Evolutionary conservation across 192 early-diverging fungal genomes (phyloP).

Genomic region (Phlyctochytrium arcticum): DNA sequence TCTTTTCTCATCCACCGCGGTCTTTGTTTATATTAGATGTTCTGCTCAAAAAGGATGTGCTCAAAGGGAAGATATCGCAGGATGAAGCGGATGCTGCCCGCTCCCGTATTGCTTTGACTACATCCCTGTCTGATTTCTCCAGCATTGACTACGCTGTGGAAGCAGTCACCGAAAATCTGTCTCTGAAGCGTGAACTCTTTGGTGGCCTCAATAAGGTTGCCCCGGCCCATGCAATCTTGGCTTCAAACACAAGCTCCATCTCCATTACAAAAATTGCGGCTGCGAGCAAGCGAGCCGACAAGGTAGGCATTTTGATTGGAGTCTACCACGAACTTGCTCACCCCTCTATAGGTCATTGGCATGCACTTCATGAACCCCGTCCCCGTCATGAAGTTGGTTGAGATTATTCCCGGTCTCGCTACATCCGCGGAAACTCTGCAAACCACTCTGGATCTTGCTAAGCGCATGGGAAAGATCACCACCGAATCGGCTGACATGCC

Average conservation of each 20-base stretch:
- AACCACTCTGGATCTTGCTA: conserved; percentile 71
- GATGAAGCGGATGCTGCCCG: conserved; percentile 62
- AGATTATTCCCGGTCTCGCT: conserved; percentile 92
- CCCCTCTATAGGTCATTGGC: conserved; percentile 70
- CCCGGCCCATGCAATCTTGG: conserved; percentile 71
- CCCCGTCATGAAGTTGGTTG: conserved; percentile 94
- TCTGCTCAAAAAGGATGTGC: conserved; percentile 83
- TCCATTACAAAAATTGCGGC: conserved; percentile 96
- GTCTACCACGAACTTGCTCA: background rate
- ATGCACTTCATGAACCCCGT: conserved; percentile 99
- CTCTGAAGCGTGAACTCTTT: conserved; percentile 82
- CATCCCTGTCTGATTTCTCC: conserved; percentile 56
- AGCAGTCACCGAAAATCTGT: conserved; percentile 82
- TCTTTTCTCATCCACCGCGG: too few species aligned
- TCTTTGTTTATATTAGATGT: conserved; percentile 70
- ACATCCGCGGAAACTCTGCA: conserved; percentile 69
- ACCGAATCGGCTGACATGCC: conserved; percentile 86
- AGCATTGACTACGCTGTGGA: conserved; percentile 88
- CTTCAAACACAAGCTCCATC: conserved; percentile 97
- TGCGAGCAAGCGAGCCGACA: conserved; percentile 72
- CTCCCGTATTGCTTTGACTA: conserved; percentile 59
- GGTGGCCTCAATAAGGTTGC: conserved; percentile 64
- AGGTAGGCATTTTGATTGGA: conserved; percentile 28
- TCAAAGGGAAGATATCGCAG: conserved; percentile 81
- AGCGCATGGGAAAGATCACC: conserved; percentile 89